Conservation (phyloP, 228 moss, liverwort and hornwort species). For the Sphagnum magellanicum region DNA sequence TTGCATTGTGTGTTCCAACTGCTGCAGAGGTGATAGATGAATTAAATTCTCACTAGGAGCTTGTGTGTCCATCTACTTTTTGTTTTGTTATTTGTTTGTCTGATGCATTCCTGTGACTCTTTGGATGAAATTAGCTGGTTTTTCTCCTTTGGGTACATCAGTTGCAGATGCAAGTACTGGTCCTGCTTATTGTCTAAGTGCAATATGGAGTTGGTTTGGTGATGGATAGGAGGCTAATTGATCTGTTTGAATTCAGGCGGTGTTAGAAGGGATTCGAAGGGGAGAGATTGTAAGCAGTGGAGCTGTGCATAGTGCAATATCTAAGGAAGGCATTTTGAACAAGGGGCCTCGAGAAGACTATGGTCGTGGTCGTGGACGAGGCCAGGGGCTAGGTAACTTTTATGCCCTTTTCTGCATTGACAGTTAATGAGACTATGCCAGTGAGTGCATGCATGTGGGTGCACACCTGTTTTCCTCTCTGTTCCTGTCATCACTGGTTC, state of each 20-base stretch:
- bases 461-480: background rate
- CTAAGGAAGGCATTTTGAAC: conserved; percentile 47
- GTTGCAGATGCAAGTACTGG: no score
- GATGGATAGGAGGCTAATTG: background rate
- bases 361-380: conserved; percentile 74
- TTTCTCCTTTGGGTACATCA: no score
- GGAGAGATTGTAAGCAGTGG: conserved; percentile 97
- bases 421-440: background rate
- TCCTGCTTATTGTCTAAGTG: background rate
- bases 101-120: no score
- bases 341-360: conserved; percentile 67
- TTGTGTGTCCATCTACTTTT: no score
- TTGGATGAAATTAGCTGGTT: no score
- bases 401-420: background rate
- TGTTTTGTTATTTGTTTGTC: no score
- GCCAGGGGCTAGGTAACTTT: conserved; percentile 67
- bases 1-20: no score
- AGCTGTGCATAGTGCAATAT: conserved; percentile 63
- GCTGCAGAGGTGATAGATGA: no score
- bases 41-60: no score
- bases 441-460: background rate
- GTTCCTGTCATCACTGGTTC: background rate
- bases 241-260: conserved; percentile 34
- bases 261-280: conserved; percentile 87
- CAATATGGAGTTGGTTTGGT: background rate